Conservation (phyloP, 129 eudicot genomes). For the Gnaphalium uliginosum region DNA sequence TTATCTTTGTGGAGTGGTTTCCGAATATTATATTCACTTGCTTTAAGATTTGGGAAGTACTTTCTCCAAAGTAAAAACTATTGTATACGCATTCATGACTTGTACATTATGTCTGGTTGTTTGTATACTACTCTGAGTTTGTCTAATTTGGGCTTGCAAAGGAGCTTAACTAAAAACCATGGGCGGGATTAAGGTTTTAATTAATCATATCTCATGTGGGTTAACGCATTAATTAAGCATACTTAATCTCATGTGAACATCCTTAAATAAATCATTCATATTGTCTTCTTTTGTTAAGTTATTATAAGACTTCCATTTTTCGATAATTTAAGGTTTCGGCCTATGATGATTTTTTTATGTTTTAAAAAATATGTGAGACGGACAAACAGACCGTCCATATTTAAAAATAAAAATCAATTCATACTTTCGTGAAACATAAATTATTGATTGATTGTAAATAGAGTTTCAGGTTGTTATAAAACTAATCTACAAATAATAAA, state of each 20-base stretch:
- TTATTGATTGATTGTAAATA: conserved; percentile 35
- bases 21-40: not conserved
- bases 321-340: not conserved
- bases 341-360: not conserved
- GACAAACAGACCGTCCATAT: no score
- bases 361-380: not conserved
- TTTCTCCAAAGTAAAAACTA: not conserved
- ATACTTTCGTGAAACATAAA: not conserved
- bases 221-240: conserved; percentile 13
- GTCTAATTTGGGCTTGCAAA: not conserved
- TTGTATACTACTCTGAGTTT: conserved; percentile 7
- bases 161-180: not conserved
- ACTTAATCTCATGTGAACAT: conserved; percentile 3
- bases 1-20: conserved; percentile 17
- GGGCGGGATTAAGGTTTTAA: conserved; percentile 12
- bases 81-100: not conserved
- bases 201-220: not conserved
- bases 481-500: not conserved
- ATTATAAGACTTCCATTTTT: not conserved
- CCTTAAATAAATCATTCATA: not conserved
- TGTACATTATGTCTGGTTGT: not conserved
- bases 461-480: not conserved
- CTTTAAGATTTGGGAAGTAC: not conserved
- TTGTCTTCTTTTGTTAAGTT: not conserved
- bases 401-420: no score